Base-by-base conservation (phyloP, 805 yeast genomes). In the Hanseniaspora hatyaiensis region DNA sequence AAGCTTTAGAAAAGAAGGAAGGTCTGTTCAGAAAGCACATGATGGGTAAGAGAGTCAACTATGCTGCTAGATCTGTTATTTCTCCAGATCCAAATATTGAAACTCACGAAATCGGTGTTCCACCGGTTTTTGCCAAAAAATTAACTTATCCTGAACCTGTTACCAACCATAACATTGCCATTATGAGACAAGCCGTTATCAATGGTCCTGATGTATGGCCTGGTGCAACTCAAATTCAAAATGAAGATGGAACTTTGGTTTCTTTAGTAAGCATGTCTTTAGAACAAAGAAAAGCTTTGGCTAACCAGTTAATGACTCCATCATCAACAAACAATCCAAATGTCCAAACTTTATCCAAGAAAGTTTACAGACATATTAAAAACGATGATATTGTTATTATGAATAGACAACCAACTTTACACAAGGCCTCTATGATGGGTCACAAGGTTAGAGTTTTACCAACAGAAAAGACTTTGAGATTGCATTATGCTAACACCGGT, bases 31-130 rank as follows among this genome's bases (percentile, higher is more conserved):
- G 99, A 71, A 92, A 89, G 64, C 95, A 92, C 62, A 92, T 92
- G 98, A 92, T 92, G 99, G 99, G 99, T 63, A 92, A 92, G 73
- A 87, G 99, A 72, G 99, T 92, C 51, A 94, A 92, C 65, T 89
- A 85, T 60, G 96, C 97, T 47, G 98, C 98, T 44, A 86, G 99
- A 68, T 89, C 98, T 8, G 99, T 92, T 58, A 92, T 92, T 67
- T 88, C 97, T 6, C 97, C 97, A 5, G 99, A 92, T 68, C 99
- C 99, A 50, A 92, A 83, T 70, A 74, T 92, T 57, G 98, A 92
- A 69, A 94, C 98, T 12, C 86, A 88, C 62, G 96, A 92, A 67
- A 89, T 92, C 61, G 99, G 98, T 68, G 89, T 92, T 49, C 99
- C 99, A 28, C 98, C 98, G 0, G 98, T 94, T 13, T 92, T 92